Evolutionary conservation across 306 rosid species (phyloP), one percentile per base, ranked within the genome.

Genomic region (Dryas octopetala): DNA sequence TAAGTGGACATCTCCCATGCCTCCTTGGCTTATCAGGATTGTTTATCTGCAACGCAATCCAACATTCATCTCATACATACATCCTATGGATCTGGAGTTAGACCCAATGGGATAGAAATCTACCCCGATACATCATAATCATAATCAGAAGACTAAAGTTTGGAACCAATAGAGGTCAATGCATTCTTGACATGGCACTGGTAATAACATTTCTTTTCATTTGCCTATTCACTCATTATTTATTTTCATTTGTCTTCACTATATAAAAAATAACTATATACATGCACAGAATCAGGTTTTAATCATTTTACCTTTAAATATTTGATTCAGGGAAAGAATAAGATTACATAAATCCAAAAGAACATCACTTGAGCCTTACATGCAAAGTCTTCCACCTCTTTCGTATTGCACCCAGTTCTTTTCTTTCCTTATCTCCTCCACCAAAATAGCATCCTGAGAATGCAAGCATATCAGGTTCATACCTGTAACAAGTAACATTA

Each of bases 391-490:
- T 96, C 99, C 99, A 96, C 82, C 99, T 90, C 90, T 86, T 92
- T 79, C 98, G 89, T 83, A 96, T 89, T 57, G 91, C 84, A 47
- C 96, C 92, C 68, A 96, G 81, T 64, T 86, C 96, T 69, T 89
- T 90, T 79, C 82, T 89, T 81, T 96, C 98, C 83, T 84, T 96
- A 80, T 96, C 98, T 69, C 99, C 98, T 68, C 98, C 99, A 81
- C 99, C 99, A 88, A 90, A 96, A 84, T 92, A 83, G 68, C 99
- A 96, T 66, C 97, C 99, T 52, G 99, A 96, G 84, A 96, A 96
- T 78, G 99, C 99, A 83, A 96, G 97, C 99, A 96, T 96, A 85
- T 96, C 99, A 74, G 98, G 93, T 83, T 96, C 99, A 84, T 86
- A 96, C 81, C 99, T 95, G 89, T 40, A 72, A 86, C 53, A 74